Percentiles rank a stretch among this genome's conserved stretches.
These are phyloP conservation scores for Phytophthora ramorum DNA, from an alignment of 352 stramenopile species.

Conservation along the genomic window DNA sequence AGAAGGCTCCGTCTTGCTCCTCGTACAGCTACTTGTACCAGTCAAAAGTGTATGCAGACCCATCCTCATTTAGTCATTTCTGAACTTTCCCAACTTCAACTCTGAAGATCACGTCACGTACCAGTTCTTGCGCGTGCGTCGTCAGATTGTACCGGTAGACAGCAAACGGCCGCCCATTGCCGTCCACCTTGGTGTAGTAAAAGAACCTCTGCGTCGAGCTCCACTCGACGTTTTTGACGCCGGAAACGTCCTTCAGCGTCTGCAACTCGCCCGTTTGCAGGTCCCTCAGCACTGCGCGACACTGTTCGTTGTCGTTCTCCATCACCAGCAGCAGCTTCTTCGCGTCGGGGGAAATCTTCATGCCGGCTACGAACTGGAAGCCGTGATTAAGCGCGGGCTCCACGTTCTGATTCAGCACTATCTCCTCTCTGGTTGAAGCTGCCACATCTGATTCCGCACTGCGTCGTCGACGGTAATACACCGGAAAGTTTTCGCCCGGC, in stretches of 20 bases:
- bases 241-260: slow-evolving; percentile 39
- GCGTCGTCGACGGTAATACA: slow-evolving; percentile 74
- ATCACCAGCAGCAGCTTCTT: slow-evolving; percentile 67
- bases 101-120: slow-evolving; percentile 36
- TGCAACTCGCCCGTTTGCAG: slow-evolving; percentile 40
- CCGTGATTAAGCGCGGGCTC: slow-evolving; percentile 59
- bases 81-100: slow-evolving; percentile 27
- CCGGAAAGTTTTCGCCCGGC: slow-evolving; percentile 73
- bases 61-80: slow-evolving; percentile 11
- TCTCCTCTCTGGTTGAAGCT: slow-evolving; percentile 43
- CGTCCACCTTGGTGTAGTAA: slow-evolving; percentile 83
- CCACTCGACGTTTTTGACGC: slow-evolving; percentile 85
- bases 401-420: slow-evolving; percentile 82
- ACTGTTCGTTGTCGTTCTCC: slow-evolving; percentile 78
- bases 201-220: slow-evolving; percentile 42
- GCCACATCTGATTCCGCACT: slow-evolving; percentile 13
- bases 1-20: slow-evolving; percentile 78
- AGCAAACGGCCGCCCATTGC: slow-evolving; percentile 59
- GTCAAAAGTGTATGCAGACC: too few species aligned
- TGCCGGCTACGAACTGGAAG: slow-evolving; percentile 73
- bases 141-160: slow-evolving; percentile 73
- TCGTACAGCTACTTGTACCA: slow-evolving; percentile 63
- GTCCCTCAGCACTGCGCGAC: slow-evolving; percentile 53
- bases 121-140: slow-evolving; percentile 55
- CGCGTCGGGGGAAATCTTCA: slow-evolving; percentile 83